These are phyloP conservation scores for Fusarium haematococcum DNA, from an alignment of 2,329 filamentous ascomycete genomes.

Conservation along the genomic window DNA sequence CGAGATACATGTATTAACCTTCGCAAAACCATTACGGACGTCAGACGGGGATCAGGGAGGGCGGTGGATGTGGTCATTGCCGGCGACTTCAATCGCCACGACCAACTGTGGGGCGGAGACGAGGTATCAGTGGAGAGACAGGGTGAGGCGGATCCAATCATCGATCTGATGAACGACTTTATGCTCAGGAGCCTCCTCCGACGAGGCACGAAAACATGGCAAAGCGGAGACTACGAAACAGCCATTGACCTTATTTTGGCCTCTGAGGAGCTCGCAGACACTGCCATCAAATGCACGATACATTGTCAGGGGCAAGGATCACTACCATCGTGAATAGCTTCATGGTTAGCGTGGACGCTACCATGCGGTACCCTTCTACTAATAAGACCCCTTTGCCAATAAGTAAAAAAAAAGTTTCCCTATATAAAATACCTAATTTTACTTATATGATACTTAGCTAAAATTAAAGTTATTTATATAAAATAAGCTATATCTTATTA, in stretches of 20 bases:
- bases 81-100: constrained; percentile 4
- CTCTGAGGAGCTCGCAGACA: constrained; percentile 36
- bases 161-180: constrained; percentile 51
- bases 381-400: neutral
- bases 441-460: neutral
- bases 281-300: neutral
- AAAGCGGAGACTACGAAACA: constrained; percentile 32
- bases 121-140: constrained; percentile 37
- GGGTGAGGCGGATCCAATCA: constrained; percentile 49
- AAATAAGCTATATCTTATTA: neutral
- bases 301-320: neutral
- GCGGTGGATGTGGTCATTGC: neutral
- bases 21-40: neutral
- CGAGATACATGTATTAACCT: neutral
- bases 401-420: neutral
- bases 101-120: constrained; percentile 35
- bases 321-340: no score
- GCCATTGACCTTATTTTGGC: constrained; percentile 44
- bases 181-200: constrained; percentile 49
- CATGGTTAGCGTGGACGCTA: no score
- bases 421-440: neutral
- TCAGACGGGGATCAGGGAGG: neutral
- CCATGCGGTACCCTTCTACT: no score
- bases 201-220: constrained; percentile 50
- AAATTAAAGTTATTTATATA: neutral